phyloP scores from a whole-genome alignment of 768 basidiomycete genomes.

The Suillus variegatus region DNA sequence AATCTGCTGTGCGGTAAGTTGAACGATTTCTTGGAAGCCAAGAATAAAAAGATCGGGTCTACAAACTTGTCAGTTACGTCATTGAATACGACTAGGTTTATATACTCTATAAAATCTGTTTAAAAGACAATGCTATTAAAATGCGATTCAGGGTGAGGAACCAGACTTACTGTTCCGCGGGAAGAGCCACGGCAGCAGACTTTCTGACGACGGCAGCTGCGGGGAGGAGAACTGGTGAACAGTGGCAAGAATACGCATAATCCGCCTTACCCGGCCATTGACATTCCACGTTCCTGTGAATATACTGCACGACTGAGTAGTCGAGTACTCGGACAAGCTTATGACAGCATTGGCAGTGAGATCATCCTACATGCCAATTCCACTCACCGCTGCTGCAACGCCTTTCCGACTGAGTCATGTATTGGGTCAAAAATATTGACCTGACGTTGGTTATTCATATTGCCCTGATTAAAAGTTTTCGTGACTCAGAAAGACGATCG shows the following conservation, averaged over 20 bases:
- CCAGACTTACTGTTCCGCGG: conserved; percentile 67
- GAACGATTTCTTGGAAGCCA: conserved; percentile 97
- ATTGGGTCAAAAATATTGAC: conserved; percentile 94
- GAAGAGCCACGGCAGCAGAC: conserved; percentile 88
- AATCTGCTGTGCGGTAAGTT: conserved; percentile 96
- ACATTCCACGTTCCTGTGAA: conserved; percentile 97
- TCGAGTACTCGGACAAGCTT: conserved; percentile 84
- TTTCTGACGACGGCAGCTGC: conserved; percentile 71
- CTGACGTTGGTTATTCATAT: conserved; percentile 82
- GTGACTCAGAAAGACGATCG: conserved; percentile 9
- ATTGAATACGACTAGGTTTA: conserved; percentile 9
- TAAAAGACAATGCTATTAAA: conserved; percentile 9
- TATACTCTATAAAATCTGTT: conserved; percentile 23
- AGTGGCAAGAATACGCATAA: conserved; percentile 1
- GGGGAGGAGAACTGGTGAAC: conserved; percentile 14
- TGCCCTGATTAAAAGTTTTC: conserved; percentile 65
- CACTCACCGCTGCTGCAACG: conserved; percentile 66
- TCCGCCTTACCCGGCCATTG: conserved; percentile 72
- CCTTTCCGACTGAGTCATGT: conserved; percentile 80
- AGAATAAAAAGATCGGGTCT: conserved; percentile 90
- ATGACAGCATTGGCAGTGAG: conserved; percentile 10
- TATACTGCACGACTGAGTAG: conserved; percentile 65
- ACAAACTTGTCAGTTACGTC: conserved; percentile 25
- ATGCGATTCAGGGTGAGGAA: neutral
- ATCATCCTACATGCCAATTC: neutral